Evolutionary conservation across 495 filamentous ascomycete genomes (phyloP), one percentile per base, ranked within the genome.

Genomic region (Corynascus novoguineensis): DNA sequence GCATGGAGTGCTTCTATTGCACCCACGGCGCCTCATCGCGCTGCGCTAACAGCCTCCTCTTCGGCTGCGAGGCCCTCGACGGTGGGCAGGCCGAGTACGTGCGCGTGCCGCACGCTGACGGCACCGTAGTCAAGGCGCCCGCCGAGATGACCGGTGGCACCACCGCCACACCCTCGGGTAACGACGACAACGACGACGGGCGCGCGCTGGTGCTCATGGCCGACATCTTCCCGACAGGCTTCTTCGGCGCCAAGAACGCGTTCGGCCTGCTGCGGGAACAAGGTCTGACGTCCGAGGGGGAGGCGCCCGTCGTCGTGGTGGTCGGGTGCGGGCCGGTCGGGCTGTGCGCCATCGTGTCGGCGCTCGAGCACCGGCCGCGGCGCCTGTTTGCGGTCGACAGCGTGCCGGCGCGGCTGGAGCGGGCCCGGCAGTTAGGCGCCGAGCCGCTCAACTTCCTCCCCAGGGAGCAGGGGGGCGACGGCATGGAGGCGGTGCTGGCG

Each of bases 51-150:
- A 79, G 75, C 22, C 69, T 79, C 19, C 78, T 98, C 1, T 95
- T 95, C 62, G 92, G 92, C 38, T 86, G 79, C 41, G 73, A 80
- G 15, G 69, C 69, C 5, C 75, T 96, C 28, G 90, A 96, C 66
- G 93, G 93, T 57, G 90, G 80, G 5, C 92, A 98, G 71, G 92
- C 93, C 28, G 86, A 96, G 75, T 97, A 86, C 71, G 87, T 95
- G 45, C 84, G 92, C 14, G 81, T 95, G 14, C 93, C 92, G 3
- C 75, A 87, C 55, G 92, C 93, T 41, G 90, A 96, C 62, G 83
- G 85, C 14, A 95, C 90, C 2, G 83, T 86, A 3, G 81, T 91
- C 66, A 86, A 85, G 58, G 85, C 90, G 1, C 89, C 92, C 0
- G 67, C 82, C 29, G 86, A 80, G 24, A 86, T 96, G 14, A 41